Base-by-base conservation (phyloP, 2,329 filamentous ascomycete genomes). In the Colletotrichum sojae region DNA sequence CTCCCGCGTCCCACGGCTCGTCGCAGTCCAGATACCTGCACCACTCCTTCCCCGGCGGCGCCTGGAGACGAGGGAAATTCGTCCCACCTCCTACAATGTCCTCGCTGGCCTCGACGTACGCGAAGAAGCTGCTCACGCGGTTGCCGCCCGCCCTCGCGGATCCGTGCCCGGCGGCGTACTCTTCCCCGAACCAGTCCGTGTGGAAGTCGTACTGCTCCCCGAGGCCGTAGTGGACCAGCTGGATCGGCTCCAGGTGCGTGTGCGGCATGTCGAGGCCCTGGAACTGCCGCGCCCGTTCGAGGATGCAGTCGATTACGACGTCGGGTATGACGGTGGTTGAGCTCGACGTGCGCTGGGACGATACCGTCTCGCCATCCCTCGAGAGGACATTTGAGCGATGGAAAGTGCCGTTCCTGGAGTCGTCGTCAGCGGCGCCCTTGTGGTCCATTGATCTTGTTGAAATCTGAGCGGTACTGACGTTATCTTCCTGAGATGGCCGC, bases 131-230 rank as follows among this genome's bases (percentile, higher is more conserved):
- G 54, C 76, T 78, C 5, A 77, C 67, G 4, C 80, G 75, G 70
- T 83, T 82, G 5, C 81, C 80, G 6, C 80, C 81, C 43, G 78
- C 65, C 5, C 67, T 75, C 9, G 76, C 75, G 1, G 75, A 74
- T 20, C 78, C 76, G 16, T 71, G 67, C n/a, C 45, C 43, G 10
- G 48, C 43, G 9, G 48, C 27, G 27, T 31, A 36, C 5, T 25
- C 46, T 75, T 36, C 72, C 15, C 76, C 73, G 72, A 80, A 82
- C 80, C 81, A 82, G 73, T 83, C 81, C n/a, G 78, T 81, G 70
- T 83, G 81, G 71, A 78, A 80, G 63, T 81, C 77, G 71, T 82
- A 82, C 48, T 76, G 78, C 70, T 81, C 79, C 10, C 79, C 79
- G 9, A 70, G 63, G 22, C 73, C 79, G 61, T 83, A 83, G 58